phyloP scores from a whole-genome alignment of 192 early-diverging fungal genomes.

The Diversispora eburnea region DNA sequence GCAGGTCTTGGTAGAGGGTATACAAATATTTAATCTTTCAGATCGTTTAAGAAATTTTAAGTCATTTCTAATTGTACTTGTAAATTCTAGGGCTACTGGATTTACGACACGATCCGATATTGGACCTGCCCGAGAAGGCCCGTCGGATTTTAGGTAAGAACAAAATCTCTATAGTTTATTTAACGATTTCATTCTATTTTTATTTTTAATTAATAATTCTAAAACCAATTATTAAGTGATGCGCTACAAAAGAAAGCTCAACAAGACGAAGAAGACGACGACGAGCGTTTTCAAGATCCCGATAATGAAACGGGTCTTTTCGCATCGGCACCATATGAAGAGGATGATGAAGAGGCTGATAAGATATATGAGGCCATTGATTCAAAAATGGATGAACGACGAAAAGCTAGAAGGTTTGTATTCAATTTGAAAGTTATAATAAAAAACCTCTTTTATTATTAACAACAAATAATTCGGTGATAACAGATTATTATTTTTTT shows the following conservation, averaged over 20 bases:
- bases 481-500: not conserved
- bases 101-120: conserved; percentile 99
- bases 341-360: conserved; percentile 98
- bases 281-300: conserved; percentile 79
- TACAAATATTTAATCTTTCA: not conserved
- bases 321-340: conserved; percentile 81
- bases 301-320: conserved; percentile 95
- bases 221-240: conserved; percentile 21
- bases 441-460: not conserved
- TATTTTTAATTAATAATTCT: too few relatives aligned
- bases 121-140: conserved; percentile 86
- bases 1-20: conserved; percentile 92
- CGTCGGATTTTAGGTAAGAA: conserved; percentile 43
- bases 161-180: not conserved
- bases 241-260: conserved; percentile 44
- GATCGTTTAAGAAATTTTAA: not conserved
- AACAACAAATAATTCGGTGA: not conserved
- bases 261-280: conserved; percentile 66
- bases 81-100: conserved; percentile 69
- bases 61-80: not conserved
- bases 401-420: conserved; percentile 54
- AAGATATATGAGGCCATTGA: conserved; percentile 87
- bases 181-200: not conserved
- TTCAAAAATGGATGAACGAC: conserved; percentile 82
- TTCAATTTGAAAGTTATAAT: not conserved